phyloP scores from a whole-genome alignment of 78 protist species.

The Planoprotostelium fungivorum region DNA sequence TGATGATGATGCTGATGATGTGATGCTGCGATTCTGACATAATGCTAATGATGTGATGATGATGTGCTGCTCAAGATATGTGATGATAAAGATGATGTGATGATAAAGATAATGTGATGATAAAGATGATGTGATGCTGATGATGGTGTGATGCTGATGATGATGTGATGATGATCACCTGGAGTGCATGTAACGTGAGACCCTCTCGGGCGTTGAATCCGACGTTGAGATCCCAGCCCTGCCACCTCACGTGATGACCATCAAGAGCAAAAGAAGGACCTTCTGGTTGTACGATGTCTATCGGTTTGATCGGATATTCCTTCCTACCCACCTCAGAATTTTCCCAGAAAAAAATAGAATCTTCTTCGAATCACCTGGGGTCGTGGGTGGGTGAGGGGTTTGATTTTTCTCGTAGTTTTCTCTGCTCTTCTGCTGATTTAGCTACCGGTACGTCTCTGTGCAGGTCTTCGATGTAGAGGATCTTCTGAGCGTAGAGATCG shows the following conservation, averaged over 20 bases:
- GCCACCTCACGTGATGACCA: slow-evolving; percentile 4
- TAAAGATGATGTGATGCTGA: no score
- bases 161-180: not conserved
- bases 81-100: no score
- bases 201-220: not conserved
- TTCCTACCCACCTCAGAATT: not conserved
- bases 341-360: not conserved
- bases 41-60: no score
- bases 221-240: slow-evolving; percentile 5
- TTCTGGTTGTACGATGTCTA: not conserved
- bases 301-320: not conserved
- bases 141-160: no score
- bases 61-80: no score
- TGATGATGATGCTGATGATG: not conserved
- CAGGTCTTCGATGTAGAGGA: not conserved
- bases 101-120: no score
- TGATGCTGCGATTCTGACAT: no score
- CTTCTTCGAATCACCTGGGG: not conserved
- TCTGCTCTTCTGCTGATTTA: not conserved
- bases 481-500: not conserved
- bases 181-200: not conserved
- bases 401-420: not conserved
- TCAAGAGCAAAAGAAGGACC: slow-evolving; percentile 3
- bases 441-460: not conserved
- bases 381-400: not conserved